Base-by-base conservation (phyloP, 371 early-diverging fungal genomes). In the Nematocida homosporus region DNA sequence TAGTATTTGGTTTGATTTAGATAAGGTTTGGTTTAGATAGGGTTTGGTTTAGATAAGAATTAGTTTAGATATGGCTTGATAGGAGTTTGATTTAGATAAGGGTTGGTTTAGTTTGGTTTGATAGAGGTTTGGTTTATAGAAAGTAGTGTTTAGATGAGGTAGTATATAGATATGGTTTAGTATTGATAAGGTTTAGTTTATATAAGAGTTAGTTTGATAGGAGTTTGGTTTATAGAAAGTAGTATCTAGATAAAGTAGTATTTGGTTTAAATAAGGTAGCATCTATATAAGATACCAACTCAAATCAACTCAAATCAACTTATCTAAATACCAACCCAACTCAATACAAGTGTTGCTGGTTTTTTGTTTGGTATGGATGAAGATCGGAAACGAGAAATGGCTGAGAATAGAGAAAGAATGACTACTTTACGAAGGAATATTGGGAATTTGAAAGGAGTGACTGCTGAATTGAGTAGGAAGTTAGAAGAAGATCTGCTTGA, bases 371-470 rank as follows among this genome's bases (percentile, higher is more conserved):
- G 37, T 55, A 55, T 52, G 66, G 37, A 25, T 2, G 55, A 66
- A 16, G 6, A 56, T 5, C 20, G 51, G 34, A 48, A 54, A 29
- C 53, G 56, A n/a, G 59, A 44, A 30, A 53, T 16, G 52, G 40
- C 18, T 51, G 30, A 48, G 50, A 13, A 38, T 23, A 20, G 44
- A 40, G 75, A 72, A 44, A 57, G 48, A 32, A 50, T 61, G 50
- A 16, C 40, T 30, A 61, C 50, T 0, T 44, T 72, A 6, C 25
- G 34, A 18, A 61, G 75, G 23, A 27, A 32, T 35, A 37, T 72
- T 10, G 20, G 27, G 29, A 16, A 30, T 16, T 42, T 72, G 23
- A 72, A 61, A 34, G 50, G 29, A 35, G 13, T 72, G 5, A 27
- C 61, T 25, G 29, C 5, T 0, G 57, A 60, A 27, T 34, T 59